Base-by-base conservation (phyloP, 2,329 filamentous ascomycete genomes). In the Fusarium sp. region DNA sequence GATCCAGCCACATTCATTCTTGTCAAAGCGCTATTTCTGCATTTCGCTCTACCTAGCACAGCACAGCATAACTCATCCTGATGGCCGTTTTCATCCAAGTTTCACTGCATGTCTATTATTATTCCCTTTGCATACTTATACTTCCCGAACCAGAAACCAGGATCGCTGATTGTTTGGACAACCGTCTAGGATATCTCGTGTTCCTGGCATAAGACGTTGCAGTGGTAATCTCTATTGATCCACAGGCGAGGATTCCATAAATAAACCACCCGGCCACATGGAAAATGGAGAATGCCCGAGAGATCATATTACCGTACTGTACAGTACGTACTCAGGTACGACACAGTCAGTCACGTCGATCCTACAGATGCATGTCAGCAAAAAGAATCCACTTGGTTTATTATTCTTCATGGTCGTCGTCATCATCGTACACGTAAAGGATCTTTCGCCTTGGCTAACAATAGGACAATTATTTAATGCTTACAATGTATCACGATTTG, bases 211-310 rank as follows among this genome's bases (percentile, higher is more conserved):
- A 54, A 54, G 50, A 68, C 42, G 40, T 68, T 59, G 44, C 43
- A 64, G 53, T 64, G 40, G 63, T 64, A 67, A 67, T 70, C 56
- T 69, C 46, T 53, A 22, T 50, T 15, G 53, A 49, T 68, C 67
- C 67, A 69, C 66, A 50, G 38, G 36, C 38, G 28, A 63, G 38
- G 45, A 55, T 70, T 55, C 67, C 67, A 70, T 69, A 69, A 69
- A 69, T 69, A 69, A 70, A 53, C 34, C 39, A 26, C 38, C 38
- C 43, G 49, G 50, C 48, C 51, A 69, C 33, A 57, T 34, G 26
- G n/a, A 58, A 31, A 63, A 28, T 33, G 31, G 31, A 33, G 34
- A 36, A 36, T 17, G 34, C 34, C 34, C 34, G 17, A 36, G 34
- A 36, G 17, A 15, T 14, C 34, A 36, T 34, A 14, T 36, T 17